These are phyloP conservation scores for Alternaria incomplexa DNA, from an alignment of 2,329 filamentous ascomycete species.

Conservation along the genomic window DNA sequence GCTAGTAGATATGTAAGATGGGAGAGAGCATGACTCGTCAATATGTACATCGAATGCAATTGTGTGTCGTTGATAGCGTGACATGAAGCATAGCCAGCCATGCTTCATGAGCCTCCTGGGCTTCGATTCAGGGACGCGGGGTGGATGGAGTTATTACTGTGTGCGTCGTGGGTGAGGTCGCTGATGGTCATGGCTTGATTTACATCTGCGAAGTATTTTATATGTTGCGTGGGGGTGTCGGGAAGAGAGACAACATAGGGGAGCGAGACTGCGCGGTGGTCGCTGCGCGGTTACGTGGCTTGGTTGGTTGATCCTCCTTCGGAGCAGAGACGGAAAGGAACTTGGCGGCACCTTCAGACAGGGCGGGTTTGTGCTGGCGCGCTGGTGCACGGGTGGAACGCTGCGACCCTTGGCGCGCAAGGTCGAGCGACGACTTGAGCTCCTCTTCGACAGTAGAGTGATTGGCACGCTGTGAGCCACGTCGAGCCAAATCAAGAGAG, in stretches of 20 bases:
- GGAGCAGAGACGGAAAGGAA: constrained; percentile 22
- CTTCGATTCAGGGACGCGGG: background rate
- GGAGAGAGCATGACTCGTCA: constrained; percentile 19
- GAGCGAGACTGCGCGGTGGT: constrained; percentile 33
- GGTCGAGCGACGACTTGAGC: constrained; percentile 27
- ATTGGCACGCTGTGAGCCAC: constrained; percentile 29
- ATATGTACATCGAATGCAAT: constrained; percentile 25
- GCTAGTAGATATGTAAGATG: constrained; percentile 1
- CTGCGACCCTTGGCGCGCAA: constrained; percentile 30
- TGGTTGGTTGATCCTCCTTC: constrained; percentile 10
- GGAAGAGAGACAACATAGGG: constrained; percentile 44
- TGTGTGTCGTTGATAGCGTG: constrained; percentile 8
- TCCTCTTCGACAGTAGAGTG: constrained; percentile 19
- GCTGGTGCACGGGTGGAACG: constrained; percentile 17
- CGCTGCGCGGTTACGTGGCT: constrained; percentile 34
- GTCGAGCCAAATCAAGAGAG: constrained; percentile 36
- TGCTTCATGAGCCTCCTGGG: constrained; percentile 11
- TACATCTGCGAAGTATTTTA: constrained; percentile 14
- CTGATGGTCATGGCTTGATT: background rate
- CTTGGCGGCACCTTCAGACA: constrained; percentile 44
- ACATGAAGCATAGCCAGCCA: constrained; percentile 19
- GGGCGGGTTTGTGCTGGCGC: constrained; percentile 39
- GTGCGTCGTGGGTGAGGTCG: background rate
- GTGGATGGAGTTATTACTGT: background rate
- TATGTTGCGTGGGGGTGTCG: constrained; percentile 32